Conservation (phyloP, 2,329 filamentous ascomycete species). For the Claviceps pazoutovae region DNA sequence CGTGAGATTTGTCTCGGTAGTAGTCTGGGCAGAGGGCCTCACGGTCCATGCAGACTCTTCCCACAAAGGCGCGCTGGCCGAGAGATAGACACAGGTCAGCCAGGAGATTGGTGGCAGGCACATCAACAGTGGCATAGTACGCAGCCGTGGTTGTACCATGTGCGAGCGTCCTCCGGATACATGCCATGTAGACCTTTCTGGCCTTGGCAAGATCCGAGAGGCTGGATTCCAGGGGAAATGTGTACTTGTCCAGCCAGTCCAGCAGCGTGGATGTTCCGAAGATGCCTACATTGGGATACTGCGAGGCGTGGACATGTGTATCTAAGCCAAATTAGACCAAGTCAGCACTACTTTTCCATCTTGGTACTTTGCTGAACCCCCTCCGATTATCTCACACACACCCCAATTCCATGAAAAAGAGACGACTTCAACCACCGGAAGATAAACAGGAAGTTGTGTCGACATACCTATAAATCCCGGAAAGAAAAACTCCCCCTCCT, state of each 20-base stretch:
- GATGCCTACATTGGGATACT: constrained; percentile 88
- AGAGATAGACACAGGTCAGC: constrained; percentile 64
- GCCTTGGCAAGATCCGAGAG: constrained; percentile 52
- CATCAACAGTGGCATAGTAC: constrained; percentile 89
- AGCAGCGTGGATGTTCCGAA: constrained; percentile 89
- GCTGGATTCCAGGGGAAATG: constrained; percentile 80
- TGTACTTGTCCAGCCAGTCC: constrained; percentile 88
- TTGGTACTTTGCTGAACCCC: too few relatives aligned
- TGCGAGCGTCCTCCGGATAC: constrained; percentile 66
- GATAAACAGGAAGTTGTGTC: too few relatives aligned
- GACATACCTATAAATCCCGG: constrained; percentile 63
- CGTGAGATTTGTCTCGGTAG: constrained; percentile 62
- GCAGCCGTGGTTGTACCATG: constrained; percentile 87
- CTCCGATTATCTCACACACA: too few relatives aligned
- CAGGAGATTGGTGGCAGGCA: constrained; percentile 79
- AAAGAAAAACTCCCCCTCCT: constrained; percentile 59
- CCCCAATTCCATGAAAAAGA: too few relatives aligned
- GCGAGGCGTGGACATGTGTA: constrained; percentile 87
- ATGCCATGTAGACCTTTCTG: constrained; percentile 58
- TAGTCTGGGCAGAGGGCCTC: constrained; percentile 50
- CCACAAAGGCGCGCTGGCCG: constrained; percentile 83
- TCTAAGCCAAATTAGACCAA: constrained; percentile 35
- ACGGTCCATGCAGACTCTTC: constrained; percentile 89
- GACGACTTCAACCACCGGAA: too few relatives aligned
- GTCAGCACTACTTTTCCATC: not conserved